phyloP scores from a whole-genome alignment of 2,329 filamentous ascomycete genomes.

The Pseudogymnoascus sp. region DNA sequence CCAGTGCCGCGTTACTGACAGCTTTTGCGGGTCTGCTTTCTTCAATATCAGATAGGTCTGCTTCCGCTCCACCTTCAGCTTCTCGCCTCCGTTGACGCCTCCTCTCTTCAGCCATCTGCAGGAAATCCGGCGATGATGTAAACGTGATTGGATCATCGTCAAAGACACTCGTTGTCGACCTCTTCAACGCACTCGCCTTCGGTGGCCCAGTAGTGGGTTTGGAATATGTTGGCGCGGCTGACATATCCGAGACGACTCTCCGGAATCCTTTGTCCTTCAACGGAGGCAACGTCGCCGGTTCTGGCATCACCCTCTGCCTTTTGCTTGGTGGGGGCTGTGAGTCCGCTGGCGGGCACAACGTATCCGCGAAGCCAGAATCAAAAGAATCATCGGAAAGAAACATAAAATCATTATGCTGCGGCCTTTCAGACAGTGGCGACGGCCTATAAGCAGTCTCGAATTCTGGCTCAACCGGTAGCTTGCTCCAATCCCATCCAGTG shows the following conservation, averaged over 20 bases:
- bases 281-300: neutral
- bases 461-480: neutral
- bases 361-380: neutral
- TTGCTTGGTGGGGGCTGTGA: neutral
- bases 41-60: conserved; percentile 9
- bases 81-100: conserved; percentile 9
- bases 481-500: conserved; percentile 9
- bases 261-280: conserved; percentile 14
- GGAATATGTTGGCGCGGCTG: conserved; percentile 29
- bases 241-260: conserved; percentile 27
- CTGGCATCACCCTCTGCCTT: conserved; percentile 9
- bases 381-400: conserved; percentile 1
- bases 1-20: neutral
- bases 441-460: neutral
- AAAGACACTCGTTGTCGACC: conserved; percentile 26
- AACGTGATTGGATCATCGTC: conserved; percentile 21
- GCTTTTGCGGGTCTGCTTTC: neutral
- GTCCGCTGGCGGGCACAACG: neutral
- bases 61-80: conserved; percentile 9
- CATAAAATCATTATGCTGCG: conserved; percentile 3
- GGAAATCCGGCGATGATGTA: conserved; percentile 24
- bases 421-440: conserved; percentile 2
- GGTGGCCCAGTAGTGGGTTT: conserved; percentile 7
- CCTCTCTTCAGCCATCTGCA: conserved; percentile 15
- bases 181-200: conserved; percentile 26